A percentile compares a stretch with the other conserved stretches of the same genome.
Conservation (phyloP, 768 basidiomycete genomes). For the Mycena belliarum region DNA sequence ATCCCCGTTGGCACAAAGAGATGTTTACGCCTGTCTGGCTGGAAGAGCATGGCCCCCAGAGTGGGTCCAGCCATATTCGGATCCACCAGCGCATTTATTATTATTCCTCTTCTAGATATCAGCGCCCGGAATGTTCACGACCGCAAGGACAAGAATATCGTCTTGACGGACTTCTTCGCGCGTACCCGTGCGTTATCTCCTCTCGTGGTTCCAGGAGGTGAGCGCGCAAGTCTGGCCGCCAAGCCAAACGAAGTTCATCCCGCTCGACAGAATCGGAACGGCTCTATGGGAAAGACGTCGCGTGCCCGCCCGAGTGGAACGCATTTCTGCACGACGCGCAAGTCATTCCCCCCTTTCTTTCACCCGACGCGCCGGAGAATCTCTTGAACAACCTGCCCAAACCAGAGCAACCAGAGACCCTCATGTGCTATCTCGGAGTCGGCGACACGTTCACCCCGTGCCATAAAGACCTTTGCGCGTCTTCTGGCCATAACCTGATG, state of each 20-base stretch:
- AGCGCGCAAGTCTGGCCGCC: constrained; percentile 2
- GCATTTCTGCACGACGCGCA: constrained; percentile 52
- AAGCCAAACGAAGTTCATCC: neutral
- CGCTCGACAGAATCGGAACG: constrained; percentile 51
- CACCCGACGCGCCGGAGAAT: constrained; percentile 58
- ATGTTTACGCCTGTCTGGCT: constrained; percentile 63
- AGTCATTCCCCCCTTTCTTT: constrained; percentile 53
- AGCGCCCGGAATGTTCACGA: constrained; percentile 64
- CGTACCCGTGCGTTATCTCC: constrained; percentile 37
- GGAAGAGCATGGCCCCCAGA: constrained; percentile 29
- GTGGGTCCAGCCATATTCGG: constrained; percentile 19
- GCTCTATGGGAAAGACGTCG: constrained; percentile 76
- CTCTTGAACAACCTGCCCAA: constrained; percentile 56
- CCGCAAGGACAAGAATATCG: constrained; percentile 53
- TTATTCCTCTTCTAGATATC: constrained; percentile 47
- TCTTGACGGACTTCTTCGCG: constrained; percentile 54
- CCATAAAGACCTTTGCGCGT: constrained; percentile 81
- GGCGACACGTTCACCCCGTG: constrained; percentile 84
- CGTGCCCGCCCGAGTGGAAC: constrained; percentile 67
- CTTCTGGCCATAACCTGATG: constrained; percentile 87
- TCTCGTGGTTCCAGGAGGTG: constrained; percentile 43
- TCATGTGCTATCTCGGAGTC: constrained; percentile 85
- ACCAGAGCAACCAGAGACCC: constrained; percentile 60
- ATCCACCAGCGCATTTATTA: neutral
- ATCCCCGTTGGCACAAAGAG: constrained; percentile 52